Percentiles rank a stretch among this genome's conserved stretches.
phyloP scores from a whole-genome alignment of 2,329 filamentous ascomycete species.

The Teratosphaeria gauchensis region DNA sequence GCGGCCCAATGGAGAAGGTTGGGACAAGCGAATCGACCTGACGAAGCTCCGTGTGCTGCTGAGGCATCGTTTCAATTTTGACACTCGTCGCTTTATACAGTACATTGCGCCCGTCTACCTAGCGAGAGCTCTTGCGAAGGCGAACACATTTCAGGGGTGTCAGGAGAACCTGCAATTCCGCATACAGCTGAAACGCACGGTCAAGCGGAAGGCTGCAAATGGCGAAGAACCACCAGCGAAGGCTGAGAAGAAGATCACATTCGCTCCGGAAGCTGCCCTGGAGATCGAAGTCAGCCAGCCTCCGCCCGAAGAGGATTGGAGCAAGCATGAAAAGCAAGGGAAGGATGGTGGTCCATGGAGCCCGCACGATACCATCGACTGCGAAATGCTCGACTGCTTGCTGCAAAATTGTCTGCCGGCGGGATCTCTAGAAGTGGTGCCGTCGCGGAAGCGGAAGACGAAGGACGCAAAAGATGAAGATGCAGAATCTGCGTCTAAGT shows the following conservation, averaged over 20 bases:
- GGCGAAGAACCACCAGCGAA: conserved; percentile 11
- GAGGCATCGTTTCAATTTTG: conserved; percentile 29
- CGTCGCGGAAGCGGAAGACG: not conserved
- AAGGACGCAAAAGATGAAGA: not conserved
- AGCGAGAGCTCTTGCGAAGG: conserved; percentile 14
- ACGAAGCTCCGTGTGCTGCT: conserved; percentile 26
- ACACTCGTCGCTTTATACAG: conserved; percentile 28
- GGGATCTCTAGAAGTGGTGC: conserved; percentile 1
- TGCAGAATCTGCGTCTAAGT: not conserved
- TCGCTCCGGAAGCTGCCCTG: conserved; percentile 26
- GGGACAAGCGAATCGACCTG: conserved; percentile 25
- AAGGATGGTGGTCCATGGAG: conserved; percentile 26
- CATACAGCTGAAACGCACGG: conserved; percentile 24
- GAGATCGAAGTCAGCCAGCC: conserved; percentile 13
- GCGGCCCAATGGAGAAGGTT: conserved; percentile 14
- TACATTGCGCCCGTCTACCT: conserved; percentile 31
- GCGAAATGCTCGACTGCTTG: conserved; percentile 27
- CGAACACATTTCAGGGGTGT: conserved; percentile 7
- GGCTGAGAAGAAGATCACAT: conserved; percentile 25
- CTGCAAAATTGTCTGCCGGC: conserved; percentile 22
- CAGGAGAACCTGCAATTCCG: conserved; percentile 17
- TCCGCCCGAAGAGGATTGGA: conserved; percentile 18
- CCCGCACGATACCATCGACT: conserved; percentile 24
- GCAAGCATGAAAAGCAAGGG: conserved; percentile 15
- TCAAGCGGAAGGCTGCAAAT: conserved; percentile 14